Conservation (phyloP, 108 stramenopile species). For the Cyclotella kingstonii region DNA sequence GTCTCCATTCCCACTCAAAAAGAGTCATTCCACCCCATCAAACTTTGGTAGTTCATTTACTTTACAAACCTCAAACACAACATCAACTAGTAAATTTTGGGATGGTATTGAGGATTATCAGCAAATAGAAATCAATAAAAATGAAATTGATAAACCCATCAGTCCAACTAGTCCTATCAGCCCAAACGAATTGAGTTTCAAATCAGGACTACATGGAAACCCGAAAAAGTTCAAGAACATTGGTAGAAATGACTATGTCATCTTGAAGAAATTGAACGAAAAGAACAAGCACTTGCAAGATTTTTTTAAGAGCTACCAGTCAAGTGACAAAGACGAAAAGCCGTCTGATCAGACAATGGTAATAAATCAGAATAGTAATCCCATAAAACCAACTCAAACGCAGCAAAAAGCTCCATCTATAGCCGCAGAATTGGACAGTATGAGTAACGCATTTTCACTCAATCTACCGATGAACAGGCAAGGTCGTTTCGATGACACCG, state of each 20-base stretch:
- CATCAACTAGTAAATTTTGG: slow-evolving; percentile 38
- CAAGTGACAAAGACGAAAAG: neutral
- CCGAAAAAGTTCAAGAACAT: slow-evolving; percentile 5
- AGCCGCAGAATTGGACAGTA: slow-evolving; percentile 13
- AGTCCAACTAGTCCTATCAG: neutral
- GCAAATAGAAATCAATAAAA: neutral
- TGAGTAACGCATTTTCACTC: slow-evolving; percentile 39
- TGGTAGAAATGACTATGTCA: neutral
- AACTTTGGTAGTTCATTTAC: slow-evolving; percentile 20
- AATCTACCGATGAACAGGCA: slow-evolving; percentile 15
- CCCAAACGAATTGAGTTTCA: neutral
- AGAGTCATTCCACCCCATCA: slow-evolving; percentile 17
- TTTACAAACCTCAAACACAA: slow-evolving; percentile 16
- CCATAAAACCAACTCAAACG: neutral
- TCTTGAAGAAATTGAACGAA: slow-evolving; percentile 5
- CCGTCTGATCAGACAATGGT: neutral
- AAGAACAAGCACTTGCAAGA: slow-evolving; percentile 18
- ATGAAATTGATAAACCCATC: neutral
- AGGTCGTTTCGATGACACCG: slow-evolving; percentile 31
- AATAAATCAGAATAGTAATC: neutral
- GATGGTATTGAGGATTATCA: slow-evolving; percentile 30
- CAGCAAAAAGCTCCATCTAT: neutral
- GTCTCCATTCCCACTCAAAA: slow-evolving; percentile 21
- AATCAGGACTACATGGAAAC: slow-evolving; percentile 8
- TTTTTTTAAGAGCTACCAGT: slow-evolving; percentile 1